A percentile compares a stretch with the other conserved stretches of the same genome.
Evolutionary conservation across 441 rosid species (phyloP).

Genomic region (Geranium incanum): DNA sequence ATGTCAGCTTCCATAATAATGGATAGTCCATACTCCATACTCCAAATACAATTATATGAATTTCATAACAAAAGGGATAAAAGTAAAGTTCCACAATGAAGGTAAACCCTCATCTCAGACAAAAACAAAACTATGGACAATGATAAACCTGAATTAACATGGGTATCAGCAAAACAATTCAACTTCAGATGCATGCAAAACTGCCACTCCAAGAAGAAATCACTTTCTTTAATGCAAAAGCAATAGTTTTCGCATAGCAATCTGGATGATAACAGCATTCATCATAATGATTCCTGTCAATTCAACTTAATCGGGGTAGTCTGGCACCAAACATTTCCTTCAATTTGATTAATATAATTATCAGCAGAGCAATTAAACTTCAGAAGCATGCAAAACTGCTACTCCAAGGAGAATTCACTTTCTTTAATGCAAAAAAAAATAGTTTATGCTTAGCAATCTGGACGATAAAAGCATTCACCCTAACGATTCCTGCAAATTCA

Average conservation of each 20-base stretch:
- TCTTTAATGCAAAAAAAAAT: not conserved
- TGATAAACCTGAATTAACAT: not conserved
- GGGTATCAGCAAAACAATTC: no score
- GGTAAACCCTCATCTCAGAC: not conserved
- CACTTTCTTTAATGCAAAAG: not conserved
- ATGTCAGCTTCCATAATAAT: slow-evolving; percentile 3
- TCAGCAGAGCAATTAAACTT: not conserved
- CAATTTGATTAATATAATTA: no score
- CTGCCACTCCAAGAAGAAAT: not conserved
- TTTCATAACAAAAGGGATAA: not conserved
- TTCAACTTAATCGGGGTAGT: not conserved
- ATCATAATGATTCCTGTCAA: not conserved
- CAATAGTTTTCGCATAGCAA: not conserved
- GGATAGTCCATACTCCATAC: not conserved
- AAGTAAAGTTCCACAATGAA: not conserved
- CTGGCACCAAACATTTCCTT: not conserved
- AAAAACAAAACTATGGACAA: not conserved
- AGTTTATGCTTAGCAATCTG: not conserved
- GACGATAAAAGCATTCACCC: not conserved
- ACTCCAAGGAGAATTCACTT: not conserved
- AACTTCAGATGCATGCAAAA: not conserved
- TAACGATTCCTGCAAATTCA: not conserved
- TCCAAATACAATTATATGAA: not conserved
- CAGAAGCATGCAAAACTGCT: not conserved
- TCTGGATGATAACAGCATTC: not conserved